A percentile compares a stretch with the other conserved stretches of the same genome.
phyloP scores from a whole-genome alignment of 352 stramenopile genomes.

The Pythium insidiosum region DNA sequence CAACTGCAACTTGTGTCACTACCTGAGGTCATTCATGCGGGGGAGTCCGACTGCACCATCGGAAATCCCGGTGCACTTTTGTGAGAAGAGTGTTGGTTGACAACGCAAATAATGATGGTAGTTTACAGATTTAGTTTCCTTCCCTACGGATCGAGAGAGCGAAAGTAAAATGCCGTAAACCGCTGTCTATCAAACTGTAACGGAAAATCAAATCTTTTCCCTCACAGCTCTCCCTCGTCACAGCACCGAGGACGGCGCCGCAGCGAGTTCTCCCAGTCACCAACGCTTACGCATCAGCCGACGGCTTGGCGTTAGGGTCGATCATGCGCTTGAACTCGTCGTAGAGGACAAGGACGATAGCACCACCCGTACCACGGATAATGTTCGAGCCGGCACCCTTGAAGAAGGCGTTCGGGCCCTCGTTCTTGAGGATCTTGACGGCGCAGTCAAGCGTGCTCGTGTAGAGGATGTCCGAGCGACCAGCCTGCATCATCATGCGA shows the following conservation, averaged over 20 bases:
- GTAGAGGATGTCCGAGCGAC: conserved; percentile 97
- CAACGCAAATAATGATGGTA: conserved; percentile 22
- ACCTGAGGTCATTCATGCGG: conserved; percentile 4
- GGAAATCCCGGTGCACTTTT: no score
- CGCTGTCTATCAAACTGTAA: conserved; percentile 24
- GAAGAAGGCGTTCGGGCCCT: conserved; percentile 95
- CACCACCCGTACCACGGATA: conserved; percentile 97
- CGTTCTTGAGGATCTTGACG: conserved; percentile 94
- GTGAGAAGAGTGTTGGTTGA: background rate
- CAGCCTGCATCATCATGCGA: conserved; percentile 97
- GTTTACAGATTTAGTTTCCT: conserved; percentile 14
- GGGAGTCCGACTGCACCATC: no score
- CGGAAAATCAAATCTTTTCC: conserved; percentile 2
- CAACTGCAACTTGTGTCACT: conserved; percentile 17
- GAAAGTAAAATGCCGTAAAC: conserved; percentile 6
- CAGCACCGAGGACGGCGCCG: no score
- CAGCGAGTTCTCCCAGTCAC: no score
- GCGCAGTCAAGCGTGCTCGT: conserved; percentile 96
- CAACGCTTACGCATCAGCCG: conserved; percentile 11
- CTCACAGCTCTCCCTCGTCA: no score
- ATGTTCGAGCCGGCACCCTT: conserved; percentile 98
- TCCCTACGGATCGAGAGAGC: background rate
- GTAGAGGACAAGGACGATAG: conserved; percentile 98
- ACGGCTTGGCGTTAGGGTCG: conserved; percentile 43
- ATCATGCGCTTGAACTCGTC: conserved; percentile 97